phyloP scores from a whole-genome alignment of 1,284 basidiomycete genomes.

The Ustilago trichophora region DNA sequence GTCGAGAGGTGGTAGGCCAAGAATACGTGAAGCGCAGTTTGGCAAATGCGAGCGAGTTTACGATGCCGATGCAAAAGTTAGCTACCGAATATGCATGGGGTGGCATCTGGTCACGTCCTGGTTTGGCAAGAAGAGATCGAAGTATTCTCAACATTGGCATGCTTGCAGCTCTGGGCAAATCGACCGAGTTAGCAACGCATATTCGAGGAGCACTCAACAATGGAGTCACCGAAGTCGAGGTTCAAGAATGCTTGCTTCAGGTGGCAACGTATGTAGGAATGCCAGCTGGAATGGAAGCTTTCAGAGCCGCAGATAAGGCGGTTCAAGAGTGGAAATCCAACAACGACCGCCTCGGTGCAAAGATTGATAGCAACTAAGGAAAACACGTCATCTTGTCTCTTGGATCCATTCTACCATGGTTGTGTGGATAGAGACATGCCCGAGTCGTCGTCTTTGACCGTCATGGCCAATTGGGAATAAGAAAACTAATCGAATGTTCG shows the following conservation, averaged over 20 bases:
- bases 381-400: no score
- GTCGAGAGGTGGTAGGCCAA: constrained; percentile 30
- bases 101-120: constrained; percentile 30
- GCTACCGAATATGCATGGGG: constrained; percentile 44
- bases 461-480: no score
- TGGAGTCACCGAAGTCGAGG: constrained; percentile 33
- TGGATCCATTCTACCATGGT: no score
- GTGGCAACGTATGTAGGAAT: constrained; percentile 43
- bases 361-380: not conserved
- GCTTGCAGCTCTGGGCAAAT: constrained; percentile 31
- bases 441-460: no score
- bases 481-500: no score
- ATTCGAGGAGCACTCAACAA: constrained; percentile 47
- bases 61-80: constrained; percentile 30
- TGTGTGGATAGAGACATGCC: no score
- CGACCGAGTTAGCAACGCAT: constrained; percentile 37
- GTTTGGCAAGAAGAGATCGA: constrained; percentile 32
- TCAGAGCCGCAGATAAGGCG: constrained; percentile 39
- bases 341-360: not conserved
- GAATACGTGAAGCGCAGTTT: constrained; percentile 34
- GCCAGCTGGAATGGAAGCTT: constrained; percentile 43
- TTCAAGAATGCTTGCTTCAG: constrained; percentile 40
- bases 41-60: constrained; percentile 22
- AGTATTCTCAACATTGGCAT: constrained; percentile 44
- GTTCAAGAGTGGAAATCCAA: constrained; percentile 41